phyloP scores from a whole-genome alignment of 140 eudicot species.

The Stevia rebaudiana region DNA sequence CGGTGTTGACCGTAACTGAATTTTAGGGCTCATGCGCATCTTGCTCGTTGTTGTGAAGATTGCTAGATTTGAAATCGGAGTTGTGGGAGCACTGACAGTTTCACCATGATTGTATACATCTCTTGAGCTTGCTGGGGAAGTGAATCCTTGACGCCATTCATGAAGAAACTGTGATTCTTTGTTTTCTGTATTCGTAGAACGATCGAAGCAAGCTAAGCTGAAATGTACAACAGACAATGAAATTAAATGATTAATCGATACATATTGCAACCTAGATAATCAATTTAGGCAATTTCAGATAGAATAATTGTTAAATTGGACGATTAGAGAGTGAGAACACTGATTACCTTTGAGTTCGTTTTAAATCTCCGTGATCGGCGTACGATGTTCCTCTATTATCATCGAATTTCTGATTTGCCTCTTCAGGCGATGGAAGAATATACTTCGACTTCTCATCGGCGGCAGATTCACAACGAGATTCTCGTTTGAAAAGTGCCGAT shows the following conservation, averaged over 20 bases:
- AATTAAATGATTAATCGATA: not conserved
- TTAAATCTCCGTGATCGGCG: not conserved
- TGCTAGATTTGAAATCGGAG: constrained; percentile 44
- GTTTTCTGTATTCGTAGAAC: constrained; percentile 27
- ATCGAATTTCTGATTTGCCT: not conserved
- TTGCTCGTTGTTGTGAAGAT: constrained; percentile 27
- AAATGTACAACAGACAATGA: constrained; percentile 1
- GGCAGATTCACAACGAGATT: constrained; percentile 24
- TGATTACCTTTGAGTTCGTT: constrained; percentile 1
- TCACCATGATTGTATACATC: constrained; percentile 21
- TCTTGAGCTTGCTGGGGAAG: constrained; percentile 10
- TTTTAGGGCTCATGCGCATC: constrained; percentile 30
- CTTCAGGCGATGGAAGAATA: constrained; percentile 33
- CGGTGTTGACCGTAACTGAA: constrained; percentile 52
- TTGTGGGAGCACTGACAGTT: constrained; percentile 50
- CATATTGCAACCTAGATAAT: not conserved
- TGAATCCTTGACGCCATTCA: constrained; percentile 21
- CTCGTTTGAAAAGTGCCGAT: constrained; percentile 34
- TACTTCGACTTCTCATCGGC: constrained; percentile 9
- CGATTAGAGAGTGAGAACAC: not conserved
- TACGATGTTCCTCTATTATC: constrained; percentile 12
- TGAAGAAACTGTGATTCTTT: constrained; percentile 25
- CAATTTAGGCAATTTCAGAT: not conserved
- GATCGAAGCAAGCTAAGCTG: constrained; percentile 36
- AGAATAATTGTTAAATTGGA: not conserved